A percentile compares a stretch with the other conserved stretches of the same genome.
These are phyloP conservation scores for Diplodia scrobiculata DNA, from an alignment of 2,329 filamentous ascomycete genomes.

Conservation along the genomic window DNA sequence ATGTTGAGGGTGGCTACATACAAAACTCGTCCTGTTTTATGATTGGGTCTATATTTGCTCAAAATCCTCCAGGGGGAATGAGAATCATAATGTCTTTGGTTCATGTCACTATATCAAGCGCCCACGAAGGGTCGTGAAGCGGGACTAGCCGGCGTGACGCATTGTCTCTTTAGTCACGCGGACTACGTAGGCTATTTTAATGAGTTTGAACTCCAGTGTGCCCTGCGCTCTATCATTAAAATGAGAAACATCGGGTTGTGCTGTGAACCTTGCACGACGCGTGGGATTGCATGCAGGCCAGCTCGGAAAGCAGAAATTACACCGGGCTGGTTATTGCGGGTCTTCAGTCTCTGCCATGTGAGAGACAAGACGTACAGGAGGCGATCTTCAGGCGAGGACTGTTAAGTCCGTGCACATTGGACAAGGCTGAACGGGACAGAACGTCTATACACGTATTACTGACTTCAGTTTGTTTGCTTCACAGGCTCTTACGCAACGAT, in stretches of 20 bases:
- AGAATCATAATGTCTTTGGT: neutral
- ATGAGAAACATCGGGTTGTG: neutral
- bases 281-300: neutral
- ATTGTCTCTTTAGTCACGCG: neutral
- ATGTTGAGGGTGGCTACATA: neutral
- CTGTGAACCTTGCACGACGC: neutral
- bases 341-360: neutral
- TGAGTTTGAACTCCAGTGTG: neutral
- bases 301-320: neutral
- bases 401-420: neutral
- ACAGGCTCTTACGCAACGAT: neutral
- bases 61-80: neutral
- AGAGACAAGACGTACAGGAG: neutral
- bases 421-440: neutral
- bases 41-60: neutral
- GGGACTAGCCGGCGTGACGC: neutral
- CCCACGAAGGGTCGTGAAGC: neutral
- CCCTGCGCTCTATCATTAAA: neutral
- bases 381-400: neutral
- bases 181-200: neutral
- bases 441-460: no score
- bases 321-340: neutral
- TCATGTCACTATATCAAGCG: neutral
- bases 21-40: no score
- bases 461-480: neutral